Conservation (phyloP, 2,329 filamentous ascomycete genomes). For the Colletotrichum sojae region DNA sequence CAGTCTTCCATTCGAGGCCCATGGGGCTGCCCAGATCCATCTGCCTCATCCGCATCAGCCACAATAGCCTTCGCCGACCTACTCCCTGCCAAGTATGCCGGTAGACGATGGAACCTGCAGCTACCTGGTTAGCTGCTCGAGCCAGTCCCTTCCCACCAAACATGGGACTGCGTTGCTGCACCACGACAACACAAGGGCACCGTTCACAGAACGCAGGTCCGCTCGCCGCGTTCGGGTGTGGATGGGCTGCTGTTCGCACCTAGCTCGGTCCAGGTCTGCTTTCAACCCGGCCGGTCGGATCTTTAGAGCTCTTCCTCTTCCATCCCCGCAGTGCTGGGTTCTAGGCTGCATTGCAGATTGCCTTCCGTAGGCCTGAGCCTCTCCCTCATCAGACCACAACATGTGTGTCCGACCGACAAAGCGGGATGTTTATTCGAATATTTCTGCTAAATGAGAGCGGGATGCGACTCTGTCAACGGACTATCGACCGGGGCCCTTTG, state of each 20-base stretch:
- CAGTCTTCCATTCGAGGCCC: not conserved
- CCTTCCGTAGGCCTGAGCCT: conserved; percentile 5
- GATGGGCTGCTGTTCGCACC: not conserved
- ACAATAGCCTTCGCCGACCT: not conserved
- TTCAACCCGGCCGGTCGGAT: not conserved
- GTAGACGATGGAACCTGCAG: conserved; percentile 7
- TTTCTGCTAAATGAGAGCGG: not conserved
- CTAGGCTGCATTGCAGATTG: not conserved
- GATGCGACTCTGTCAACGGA: conserved; percentile 24
- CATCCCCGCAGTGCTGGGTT: not conserved
- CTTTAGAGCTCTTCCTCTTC: not conserved
- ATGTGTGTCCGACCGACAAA: not conserved
- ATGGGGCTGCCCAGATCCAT: too few relatives aligned
- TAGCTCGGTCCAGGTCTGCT: conserved; percentile 12
- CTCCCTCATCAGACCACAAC: conserved; percentile 9
- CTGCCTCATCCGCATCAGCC: not conserved
- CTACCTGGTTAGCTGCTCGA: not conserved
- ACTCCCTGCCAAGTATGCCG: not conserved
- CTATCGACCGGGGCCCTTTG: conserved; percentile 13
- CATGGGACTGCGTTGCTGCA: conserved; percentile 5
- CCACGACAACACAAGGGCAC: not conserved
- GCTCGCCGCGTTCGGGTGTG: not conserved
- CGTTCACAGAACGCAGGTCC: not conserved
- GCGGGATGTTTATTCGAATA: not conserved
- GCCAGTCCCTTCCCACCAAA: not conserved